A percentile compares a stretch with the other conserved stretches of the same genome.
Conservation (phyloP, 345 rosid genomes). For the Pugionium cornutum region DNA sequence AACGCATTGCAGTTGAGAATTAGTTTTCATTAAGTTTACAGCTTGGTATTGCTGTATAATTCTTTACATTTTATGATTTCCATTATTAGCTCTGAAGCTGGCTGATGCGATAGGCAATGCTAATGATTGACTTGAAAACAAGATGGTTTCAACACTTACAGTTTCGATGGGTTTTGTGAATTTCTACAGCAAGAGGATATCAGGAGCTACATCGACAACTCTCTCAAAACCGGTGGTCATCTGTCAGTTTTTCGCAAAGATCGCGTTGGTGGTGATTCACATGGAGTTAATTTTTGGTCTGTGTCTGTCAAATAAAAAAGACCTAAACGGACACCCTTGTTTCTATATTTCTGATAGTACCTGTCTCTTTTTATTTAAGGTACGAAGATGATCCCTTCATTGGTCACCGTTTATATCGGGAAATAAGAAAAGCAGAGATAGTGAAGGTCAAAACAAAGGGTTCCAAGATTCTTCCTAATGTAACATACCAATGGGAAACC, state of each 20-base stretch:
- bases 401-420: slow-evolving; percentile 95
- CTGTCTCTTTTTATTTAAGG: slow-evolving; percentile 55
- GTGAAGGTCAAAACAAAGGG: slow-evolving; percentile 80
- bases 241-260: slow-evolving; percentile 87
- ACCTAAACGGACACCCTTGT: slow-evolving; percentile 5
- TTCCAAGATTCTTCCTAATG: slow-evolving; percentile 64
- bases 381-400: slow-evolving; percentile 90
- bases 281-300: slow-evolving; percentile 92
- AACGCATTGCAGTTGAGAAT: slow-evolving; percentile 3
- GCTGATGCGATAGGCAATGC: slow-evolving; percentile 67
- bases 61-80: slow-evolving; percentile 9
- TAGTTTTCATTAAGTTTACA: slow-evolving; percentile 15
- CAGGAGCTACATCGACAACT: slow-evolving; percentile 82
- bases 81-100: slow-evolving; percentile 41
- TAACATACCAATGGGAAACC: slow-evolving; percentile 93
- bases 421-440: slow-evolving; percentile 80
- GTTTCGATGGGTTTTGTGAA: slow-evolving; percentile 25
- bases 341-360: slow-evolving; percentile 29
- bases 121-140: slow-evolving; percentile 22
- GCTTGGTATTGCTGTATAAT: slow-evolving; percentile 5
- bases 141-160: slow-evolving; percentile 5
- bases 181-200: slow-evolving; percentile 94
- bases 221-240: slow-evolving; percentile 80
- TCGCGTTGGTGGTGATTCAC: slow-evolving; percentile 93
- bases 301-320: slow-evolving; percentile 12